These are phyloP conservation scores for Penicillium carneum DNA, from an alignment of 2,329 filamentous ascomycete genomes.

Conservation along the genomic window DNA sequence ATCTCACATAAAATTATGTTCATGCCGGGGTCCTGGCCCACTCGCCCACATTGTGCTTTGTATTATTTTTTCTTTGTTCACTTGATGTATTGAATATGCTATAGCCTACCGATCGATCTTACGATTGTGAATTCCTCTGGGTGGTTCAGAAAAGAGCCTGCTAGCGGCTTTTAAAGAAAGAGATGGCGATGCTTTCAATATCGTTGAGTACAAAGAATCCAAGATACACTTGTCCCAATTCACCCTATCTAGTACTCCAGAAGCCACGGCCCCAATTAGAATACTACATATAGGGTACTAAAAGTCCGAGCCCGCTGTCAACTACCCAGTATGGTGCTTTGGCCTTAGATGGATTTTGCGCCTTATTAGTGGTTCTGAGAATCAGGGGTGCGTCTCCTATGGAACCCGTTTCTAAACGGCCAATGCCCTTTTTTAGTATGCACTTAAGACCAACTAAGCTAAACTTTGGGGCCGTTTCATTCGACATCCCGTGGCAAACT, in stretches of 20 bases:
- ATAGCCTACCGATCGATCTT: background rate
- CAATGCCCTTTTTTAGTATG: background rate
- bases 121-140: background rate
- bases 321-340: background rate
- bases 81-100: background rate
- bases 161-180: background rate
- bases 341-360: background rate
- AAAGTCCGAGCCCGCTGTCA: constrained; percentile 8
- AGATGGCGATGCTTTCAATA: background rate
- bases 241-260: constrained; percentile 9
- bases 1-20: background rate
- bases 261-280: constrained; percentile 15
- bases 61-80: background rate
- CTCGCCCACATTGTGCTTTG: background rate
- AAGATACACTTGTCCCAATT: background rate
- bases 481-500: constrained; percentile 1
- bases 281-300: background rate
- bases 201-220: background rate
- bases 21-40: background rate
- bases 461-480: constrained; percentile 4
- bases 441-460: background rate
- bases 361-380: background rate
- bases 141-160: background rate
- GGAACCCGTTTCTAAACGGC: background rate
- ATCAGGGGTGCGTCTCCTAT: background rate